A percentile compares a stretch with the other conserved stretches of the same genome.
Conservation (phyloP, 208 protist species). For the Acanthamoeba royreba region DNA sequence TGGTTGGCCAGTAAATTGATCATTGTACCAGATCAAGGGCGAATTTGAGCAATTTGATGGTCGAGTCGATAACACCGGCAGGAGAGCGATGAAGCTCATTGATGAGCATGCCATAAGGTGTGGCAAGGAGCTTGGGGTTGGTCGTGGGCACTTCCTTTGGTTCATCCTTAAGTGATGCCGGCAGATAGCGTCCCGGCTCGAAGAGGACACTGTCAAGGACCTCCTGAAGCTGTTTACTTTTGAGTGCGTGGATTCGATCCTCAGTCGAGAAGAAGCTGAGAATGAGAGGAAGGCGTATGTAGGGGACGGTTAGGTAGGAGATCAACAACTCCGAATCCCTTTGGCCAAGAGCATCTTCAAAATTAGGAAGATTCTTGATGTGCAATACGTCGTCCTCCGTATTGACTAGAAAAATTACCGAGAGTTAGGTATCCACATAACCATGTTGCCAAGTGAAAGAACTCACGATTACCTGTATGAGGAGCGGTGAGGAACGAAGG, state of each 20-base stretch:
- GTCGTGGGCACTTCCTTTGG: slow-evolving; percentile 76
- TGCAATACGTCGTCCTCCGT: slow-evolving; percentile 89
- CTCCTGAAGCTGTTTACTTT: slow-evolving; percentile 60
- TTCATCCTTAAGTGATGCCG: slow-evolving; percentile 2
- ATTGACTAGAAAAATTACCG: neutral
- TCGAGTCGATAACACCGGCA: slow-evolving; percentile 46
- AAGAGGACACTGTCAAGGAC: slow-evolving; percentile 88
- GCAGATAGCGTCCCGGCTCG: slow-evolving; percentile 84
- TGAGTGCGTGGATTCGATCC: slow-evolving; percentile 80
- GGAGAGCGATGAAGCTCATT: slow-evolving; percentile 84
- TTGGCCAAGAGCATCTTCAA: slow-evolving; percentile 77
- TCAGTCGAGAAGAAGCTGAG: slow-evolving; percentile 86
- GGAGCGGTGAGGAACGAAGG: neutral
- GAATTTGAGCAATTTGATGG: slow-evolving; percentile 46
- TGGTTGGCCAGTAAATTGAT: neutral
- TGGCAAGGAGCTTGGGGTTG: slow-evolving; percentile 77
- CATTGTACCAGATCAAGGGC: slow-evolving; percentile 50
- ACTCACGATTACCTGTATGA: neutral
- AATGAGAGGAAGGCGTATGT: slow-evolving; percentile 84
- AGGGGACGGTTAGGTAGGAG: slow-evolving; percentile 84
- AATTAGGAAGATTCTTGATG: slow-evolving; percentile 77
- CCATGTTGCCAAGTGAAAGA: neutral
- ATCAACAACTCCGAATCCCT: slow-evolving; percentile 86
- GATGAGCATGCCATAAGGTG: slow-evolving; percentile 83
- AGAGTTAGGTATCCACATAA: neutral